These are phyloP conservation scores for Trichosporon ovoides DNA, from an alignment of 1,284 basidiomycete species.

Conservation along the genomic window DNA sequence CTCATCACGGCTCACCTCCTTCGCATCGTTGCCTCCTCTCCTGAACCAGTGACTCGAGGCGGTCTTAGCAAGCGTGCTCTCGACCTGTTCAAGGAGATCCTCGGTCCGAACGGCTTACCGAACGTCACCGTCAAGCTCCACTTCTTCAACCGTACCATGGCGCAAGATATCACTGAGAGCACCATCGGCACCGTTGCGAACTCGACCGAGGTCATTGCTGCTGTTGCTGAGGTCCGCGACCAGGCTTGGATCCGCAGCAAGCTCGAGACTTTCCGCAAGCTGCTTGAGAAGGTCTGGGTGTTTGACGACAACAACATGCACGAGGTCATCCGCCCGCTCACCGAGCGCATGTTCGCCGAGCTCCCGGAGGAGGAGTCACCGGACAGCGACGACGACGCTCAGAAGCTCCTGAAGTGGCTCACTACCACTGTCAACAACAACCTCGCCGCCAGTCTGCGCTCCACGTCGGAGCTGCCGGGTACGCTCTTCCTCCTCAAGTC, in stretches of 20 bases:
- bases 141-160: conserved; percentile 77
- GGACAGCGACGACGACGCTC: conserved; percentile 58
- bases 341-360: conserved; percentile 78
- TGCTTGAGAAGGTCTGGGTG: conserved; percentile 81
- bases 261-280: conserved; percentile 71
- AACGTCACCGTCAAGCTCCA: conserved; percentile 88
- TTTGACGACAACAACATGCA: conserved; percentile 71
- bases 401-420: conserved; percentile 74
- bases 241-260: conserved; percentile 79
- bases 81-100: conserved; percentile 70
- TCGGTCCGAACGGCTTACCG: conserved; percentile 79
- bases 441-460: conserved; percentile 33
- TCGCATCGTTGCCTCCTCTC: conserved; percentile 68
- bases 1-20: conserved; percentile 90
- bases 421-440: conserved; percentile 74
- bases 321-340: conserved; percentile 73
- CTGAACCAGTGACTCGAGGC: conserved; percentile 62
- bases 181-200: conserved; percentile 68
- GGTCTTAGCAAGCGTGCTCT: conserved; percentile 72
- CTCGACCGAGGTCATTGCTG: conserved; percentile 82
- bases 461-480: conserved; percentile 58
- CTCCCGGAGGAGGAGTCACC: conserved; percentile 79
- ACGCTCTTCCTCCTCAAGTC: conserved; percentile 82
- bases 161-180: conserved; percentile 73
- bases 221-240: conserved; percentile 75